Conservation (phyloP, 495 filamentous ascomycete species). For the Aspergillus homomorphus region DNA sequence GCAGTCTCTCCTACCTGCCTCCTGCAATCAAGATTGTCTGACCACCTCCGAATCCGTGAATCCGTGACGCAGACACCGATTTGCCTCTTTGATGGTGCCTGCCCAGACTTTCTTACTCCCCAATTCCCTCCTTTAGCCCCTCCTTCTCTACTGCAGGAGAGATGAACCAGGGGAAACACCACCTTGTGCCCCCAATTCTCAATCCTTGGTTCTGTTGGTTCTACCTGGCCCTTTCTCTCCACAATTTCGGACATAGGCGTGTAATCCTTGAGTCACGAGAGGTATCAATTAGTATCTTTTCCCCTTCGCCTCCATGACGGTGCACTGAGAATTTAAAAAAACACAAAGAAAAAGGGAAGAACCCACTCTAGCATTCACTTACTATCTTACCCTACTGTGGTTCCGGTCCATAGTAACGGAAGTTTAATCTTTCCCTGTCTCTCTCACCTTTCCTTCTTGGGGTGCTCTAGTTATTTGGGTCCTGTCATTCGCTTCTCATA, state of each 20-base stretch:
- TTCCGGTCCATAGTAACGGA: background rate
- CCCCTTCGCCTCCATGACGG: slow-evolving; percentile 5
- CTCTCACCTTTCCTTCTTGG: background rate
- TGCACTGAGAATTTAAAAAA: background rate
- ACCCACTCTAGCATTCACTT: slow-evolving; percentile 4
- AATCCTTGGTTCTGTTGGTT: slow-evolving; percentile 8
- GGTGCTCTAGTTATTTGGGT: background rate
- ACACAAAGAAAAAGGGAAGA: background rate
- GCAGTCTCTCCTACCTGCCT: slow-evolving; percentile 6
- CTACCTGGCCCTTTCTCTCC: slow-evolving; percentile 2
- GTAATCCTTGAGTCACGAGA: background rate
- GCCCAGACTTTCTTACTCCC: background rate
- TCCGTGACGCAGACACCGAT: slow-evolving; percentile 8
- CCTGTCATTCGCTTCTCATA: background rate
- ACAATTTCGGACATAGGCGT: background rate
- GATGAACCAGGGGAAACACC: slow-evolving; percentile 14
- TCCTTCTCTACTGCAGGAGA: background rate
- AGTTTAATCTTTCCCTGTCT: background rate
- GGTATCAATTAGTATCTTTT: slow-evolving; percentile 5
- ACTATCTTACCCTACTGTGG: background rate
- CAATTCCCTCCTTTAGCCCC: background rate
- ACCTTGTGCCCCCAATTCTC: slow-evolving; percentile 12
- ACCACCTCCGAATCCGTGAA: slow-evolving; percentile 9
- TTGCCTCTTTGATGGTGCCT: slow-evolving; percentile 6
- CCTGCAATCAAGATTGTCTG: slow-evolving; percentile 26